Conservation (phyloP, 2,329 filamentous ascomycete species). For the Orbilia blumenaviensis region DNA sequence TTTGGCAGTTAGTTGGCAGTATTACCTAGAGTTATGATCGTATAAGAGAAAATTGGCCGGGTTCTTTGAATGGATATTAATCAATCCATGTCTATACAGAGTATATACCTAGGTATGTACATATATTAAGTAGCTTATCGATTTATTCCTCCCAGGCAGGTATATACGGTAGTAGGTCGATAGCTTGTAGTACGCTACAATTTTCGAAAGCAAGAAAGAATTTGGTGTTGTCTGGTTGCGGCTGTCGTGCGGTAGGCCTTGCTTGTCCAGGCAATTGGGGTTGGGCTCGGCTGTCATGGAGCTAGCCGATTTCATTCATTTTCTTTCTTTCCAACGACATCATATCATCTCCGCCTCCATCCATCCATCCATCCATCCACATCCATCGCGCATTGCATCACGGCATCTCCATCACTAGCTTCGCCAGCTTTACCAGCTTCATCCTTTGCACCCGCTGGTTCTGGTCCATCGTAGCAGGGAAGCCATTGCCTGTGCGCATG, state of each 20-base stretch:
- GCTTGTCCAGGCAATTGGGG: neutral
- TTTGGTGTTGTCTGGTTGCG: neutral
- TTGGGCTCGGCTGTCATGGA: neutral
- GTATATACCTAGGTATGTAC: too few species aligned
- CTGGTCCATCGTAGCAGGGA: neutral
- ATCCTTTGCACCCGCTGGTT: neutral
- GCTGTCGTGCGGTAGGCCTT: neutral
- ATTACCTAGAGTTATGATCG: too few species aligned
- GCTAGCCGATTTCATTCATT: constrained; percentile 10
- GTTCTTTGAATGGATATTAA: too few species aligned
- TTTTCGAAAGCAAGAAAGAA: too few species aligned
- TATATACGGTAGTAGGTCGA: too few species aligned
- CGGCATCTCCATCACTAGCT: neutral
- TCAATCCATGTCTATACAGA: too few species aligned
- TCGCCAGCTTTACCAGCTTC: neutral
- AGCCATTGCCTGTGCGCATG: neutral
- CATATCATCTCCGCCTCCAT: constrained; percentile 39
- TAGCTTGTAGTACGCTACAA: too few species aligned
- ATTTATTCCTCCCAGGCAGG: too few species aligned
- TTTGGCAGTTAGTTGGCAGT: too few species aligned
- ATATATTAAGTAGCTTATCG: too few species aligned
- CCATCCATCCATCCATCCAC: neutral
- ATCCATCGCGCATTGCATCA: constrained; percentile 17
- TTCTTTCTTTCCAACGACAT: constrained; percentile 24
- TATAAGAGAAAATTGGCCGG: too few species aligned